These are phyloP conservation scores for Starmerella bombicola DNA, from an alignment of 805 yeast genomes.

Conservation along the genomic window DNA sequence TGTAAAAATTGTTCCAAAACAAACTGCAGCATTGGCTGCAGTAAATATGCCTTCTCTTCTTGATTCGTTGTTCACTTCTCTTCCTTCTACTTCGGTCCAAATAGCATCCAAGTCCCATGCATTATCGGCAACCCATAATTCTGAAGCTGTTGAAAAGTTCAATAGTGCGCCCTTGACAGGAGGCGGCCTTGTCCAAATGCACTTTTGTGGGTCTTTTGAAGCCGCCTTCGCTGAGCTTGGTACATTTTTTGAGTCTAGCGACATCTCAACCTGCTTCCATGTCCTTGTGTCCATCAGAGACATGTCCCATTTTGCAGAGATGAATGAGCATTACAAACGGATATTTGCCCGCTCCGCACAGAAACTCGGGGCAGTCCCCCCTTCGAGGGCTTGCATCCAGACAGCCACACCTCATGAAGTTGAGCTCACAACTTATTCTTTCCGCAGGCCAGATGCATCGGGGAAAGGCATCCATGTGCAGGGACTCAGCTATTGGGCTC, in stretches of 20 bases:
- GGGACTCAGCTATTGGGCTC: slow-evolving; percentile 95
- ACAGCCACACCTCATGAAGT: slow-evolving; percentile 38
- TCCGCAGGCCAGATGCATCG: slow-evolving; percentile 9
- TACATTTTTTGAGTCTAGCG: not conserved
- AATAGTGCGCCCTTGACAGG: not conserved
- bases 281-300: slow-evolving; percentile 35
- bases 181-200: not conserved
- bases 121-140: not conserved
- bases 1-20: slow-evolving; percentile 32
- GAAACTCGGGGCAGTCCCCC: slow-evolving; percentile 42
- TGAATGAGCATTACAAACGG: slow-evolving; percentile 49
- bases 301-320: slow-evolving; percentile 49
- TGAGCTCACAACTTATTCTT: slow-evolving; percentile 50
- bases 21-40: slow-evolving; percentile 21
- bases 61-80: slow-evolving; percentile 28
- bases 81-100: slow-evolving; percentile 7
- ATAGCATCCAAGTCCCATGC: not conserved
- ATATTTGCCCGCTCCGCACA: slow-evolving; percentile 39
- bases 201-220: not conserved
- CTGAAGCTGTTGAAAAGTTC: not conserved
- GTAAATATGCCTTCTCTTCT: slow-evolving; percentile 23
- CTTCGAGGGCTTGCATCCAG: slow-evolving; percentile 77
- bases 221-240: not conserved
- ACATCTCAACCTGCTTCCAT: slow-evolving; percentile 7
- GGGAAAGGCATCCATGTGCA: slow-evolving; percentile 69